A percentile compares a stretch with the other conserved stretches of the same genome.
Evolutionary conservation across 805 yeast species (phyloP).

Genomic region (Candida lessepsii): DNA sequence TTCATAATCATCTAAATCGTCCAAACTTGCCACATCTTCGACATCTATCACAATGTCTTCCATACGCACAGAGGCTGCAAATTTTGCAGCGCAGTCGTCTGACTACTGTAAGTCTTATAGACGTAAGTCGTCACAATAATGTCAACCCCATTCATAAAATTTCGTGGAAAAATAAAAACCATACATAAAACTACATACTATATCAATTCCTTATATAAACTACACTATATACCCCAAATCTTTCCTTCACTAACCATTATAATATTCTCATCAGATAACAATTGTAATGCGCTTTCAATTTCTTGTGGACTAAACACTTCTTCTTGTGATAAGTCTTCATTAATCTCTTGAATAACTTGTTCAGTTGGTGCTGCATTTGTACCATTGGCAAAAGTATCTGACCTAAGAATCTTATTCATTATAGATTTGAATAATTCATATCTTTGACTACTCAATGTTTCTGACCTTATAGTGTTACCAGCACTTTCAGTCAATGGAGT

Average conservation of each 20-base stretch:
- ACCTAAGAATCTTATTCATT: conserved; percentile 31
- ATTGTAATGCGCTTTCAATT: conserved; percentile 29
- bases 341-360: conserved; percentile 30
- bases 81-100: too few species aligned
- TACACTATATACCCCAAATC: conserved; percentile 32
- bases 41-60: conserved; percentile 2
- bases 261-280: conserved; percentile 36
- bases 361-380: conserved; percentile 32
- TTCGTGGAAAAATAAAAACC: too few species aligned
- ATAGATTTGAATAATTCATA: conserved; percentile 28
- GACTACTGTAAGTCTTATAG: too few species aligned
- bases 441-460: conserved; percentile 32
- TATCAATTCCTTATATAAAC: too few species aligned
- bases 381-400: conserved; percentile 33
- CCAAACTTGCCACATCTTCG: not conserved
- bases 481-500: conserved; percentile 27
- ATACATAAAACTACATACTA: not conserved
- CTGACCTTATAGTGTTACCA: conserved; percentile 16
- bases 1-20: not conserved
- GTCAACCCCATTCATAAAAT: too few species aligned
- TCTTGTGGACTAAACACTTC: conserved; percentile 33
- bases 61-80: conserved; percentile 2
- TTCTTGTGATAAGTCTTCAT: conserved; percentile 39
- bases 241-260: conserved; percentile 39
- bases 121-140: too few species aligned